These are phyloP conservation scores for Coniochaeta sp. DNA, from an alignment of 2,329 filamentous ascomycete species.

Conservation along the genomic window DNA sequence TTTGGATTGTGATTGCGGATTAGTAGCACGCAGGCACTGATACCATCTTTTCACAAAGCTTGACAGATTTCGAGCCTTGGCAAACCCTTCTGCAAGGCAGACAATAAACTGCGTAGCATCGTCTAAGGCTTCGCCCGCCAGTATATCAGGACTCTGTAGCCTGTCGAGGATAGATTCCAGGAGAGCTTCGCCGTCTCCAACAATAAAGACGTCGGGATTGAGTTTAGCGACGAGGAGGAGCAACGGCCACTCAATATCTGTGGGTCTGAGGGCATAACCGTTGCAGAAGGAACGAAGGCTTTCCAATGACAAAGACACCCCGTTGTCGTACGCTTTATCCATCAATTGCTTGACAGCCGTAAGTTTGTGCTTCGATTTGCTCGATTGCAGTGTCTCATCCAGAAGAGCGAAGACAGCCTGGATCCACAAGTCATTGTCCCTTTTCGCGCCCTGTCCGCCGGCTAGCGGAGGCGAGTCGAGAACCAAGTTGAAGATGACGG, in stretches of 20 bases:
- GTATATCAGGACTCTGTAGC: constrained; percentile 11
- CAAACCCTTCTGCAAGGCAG: constrained; percentile 35
- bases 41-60: constrained; percentile 41
- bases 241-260: constrained; percentile 32
- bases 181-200: constrained; percentile 28
- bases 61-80: constrained; percentile 33
- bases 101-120: constrained; percentile 26
- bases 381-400: constrained; percentile 16
- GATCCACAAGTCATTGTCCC: constrained; percentile 31
- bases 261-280: constrained; percentile 28
- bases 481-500: constrained; percentile 37
- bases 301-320: constrained; percentile 25
- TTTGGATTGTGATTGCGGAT: constrained; percentile 11
- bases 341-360: constrained; percentile 21
- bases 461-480: constrained; percentile 18
- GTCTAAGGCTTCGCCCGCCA: neutral
- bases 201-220: constrained; percentile 38
- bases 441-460: constrained; percentile 29
- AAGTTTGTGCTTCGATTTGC: constrained; percentile 12
- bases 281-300: constrained; percentile 35
- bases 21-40: constrained; percentile 27
- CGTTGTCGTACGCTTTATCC: constrained; percentile 20
- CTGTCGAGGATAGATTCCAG: constrained; percentile 31
- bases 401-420: constrained; percentile 26
- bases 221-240: constrained; percentile 32